Base-by-base conservation (phyloP, 2,329 filamentous ascomycete genomes). In the Xylaria hypoxylon region DNA sequence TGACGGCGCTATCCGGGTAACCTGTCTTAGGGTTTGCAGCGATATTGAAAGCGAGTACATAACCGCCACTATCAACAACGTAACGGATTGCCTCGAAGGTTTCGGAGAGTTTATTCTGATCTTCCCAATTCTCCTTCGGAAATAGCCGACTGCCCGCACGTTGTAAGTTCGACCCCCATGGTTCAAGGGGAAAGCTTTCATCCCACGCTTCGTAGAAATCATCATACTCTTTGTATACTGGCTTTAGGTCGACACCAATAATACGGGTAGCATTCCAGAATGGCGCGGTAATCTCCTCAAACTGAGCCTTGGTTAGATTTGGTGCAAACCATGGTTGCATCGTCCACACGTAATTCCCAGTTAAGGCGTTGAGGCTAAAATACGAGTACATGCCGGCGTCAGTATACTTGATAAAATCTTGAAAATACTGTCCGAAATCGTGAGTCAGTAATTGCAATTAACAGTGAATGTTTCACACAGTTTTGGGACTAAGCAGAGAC, bases 91-190 rank as follows among this genome's bases (percentile, higher is more conserved):
- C 77, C 44, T 76, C 74, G 56, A 78, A 76, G 2, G 75, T 78
- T n/a, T 72, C 70, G 13, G 73, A 70, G 52, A 77, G 35, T 75
- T 77, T 57, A 73, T 72, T 70, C 73, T 75, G 69, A 77, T 78
- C 72, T 42, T 72, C 73, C 74, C 77, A 82, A 64, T 80, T 81
- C 33, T 75, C 73, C 22, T 76, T 75, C 0, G 82, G 82, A 44
- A 84, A 79, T 5, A 84, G 75, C 13, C 82, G 79, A 24, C 77
- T 80, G 3, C 76, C 81, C 0, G 68, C 64, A 17, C 78, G 79
- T 33, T 73, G 73, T 8, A 77, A 68, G 67, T 75, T 75, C 5
- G 73, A 73, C 1, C 71, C 71, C 48, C 76, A 76, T 28, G 79
- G 68, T 50, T 74, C 73, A 15, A 73, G 67, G 10, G 73, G 72